phyloP scores from a whole-genome alignment of 2,329 filamentous ascomycete species.

The Neurospora sp. region DNA sequence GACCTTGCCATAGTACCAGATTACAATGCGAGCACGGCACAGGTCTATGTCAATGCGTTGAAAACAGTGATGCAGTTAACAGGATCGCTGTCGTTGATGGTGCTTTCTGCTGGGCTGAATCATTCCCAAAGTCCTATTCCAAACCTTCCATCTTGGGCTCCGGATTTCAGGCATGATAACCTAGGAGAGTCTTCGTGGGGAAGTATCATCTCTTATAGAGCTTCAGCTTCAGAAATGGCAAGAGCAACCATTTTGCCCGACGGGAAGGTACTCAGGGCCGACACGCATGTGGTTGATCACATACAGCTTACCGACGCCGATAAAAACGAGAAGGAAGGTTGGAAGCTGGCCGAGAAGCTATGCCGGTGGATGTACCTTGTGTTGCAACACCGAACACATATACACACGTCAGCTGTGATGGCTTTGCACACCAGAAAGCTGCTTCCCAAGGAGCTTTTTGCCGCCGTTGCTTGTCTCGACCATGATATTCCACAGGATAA shows the following conservation, averaged over 20 bases:
- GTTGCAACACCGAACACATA: background rate
- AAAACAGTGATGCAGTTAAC: too few relatives aligned
- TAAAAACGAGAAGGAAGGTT: too few relatives aligned
- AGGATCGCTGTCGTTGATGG: background rate
- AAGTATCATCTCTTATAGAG: fast-evolving
- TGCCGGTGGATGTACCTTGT: background rate
- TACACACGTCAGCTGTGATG: too few relatives aligned
- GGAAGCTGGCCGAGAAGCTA: too few relatives aligned
- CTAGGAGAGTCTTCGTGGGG: background rate
- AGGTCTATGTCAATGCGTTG: background rate
- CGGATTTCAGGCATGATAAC: background rate
- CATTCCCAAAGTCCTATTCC: background rate
- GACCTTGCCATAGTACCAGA: background rate
- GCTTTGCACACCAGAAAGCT: too few relatives aligned
- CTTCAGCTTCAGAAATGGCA: background rate
- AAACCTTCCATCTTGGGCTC: background rate
- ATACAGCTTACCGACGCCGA: too few relatives aligned
- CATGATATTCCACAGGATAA: too few relatives aligned
- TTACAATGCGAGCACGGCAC: background rate
- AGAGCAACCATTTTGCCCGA: background rate
- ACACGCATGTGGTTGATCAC: background rate
- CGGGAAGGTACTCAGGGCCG: background rate
- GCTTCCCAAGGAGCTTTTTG: too few relatives aligned
- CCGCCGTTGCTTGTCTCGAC: too few relatives aligned
- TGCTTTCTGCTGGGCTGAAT: background rate